Base-by-base conservation (phyloP, 208 protist genomes). In the Kentomonas sorsogonicus region DNA sequence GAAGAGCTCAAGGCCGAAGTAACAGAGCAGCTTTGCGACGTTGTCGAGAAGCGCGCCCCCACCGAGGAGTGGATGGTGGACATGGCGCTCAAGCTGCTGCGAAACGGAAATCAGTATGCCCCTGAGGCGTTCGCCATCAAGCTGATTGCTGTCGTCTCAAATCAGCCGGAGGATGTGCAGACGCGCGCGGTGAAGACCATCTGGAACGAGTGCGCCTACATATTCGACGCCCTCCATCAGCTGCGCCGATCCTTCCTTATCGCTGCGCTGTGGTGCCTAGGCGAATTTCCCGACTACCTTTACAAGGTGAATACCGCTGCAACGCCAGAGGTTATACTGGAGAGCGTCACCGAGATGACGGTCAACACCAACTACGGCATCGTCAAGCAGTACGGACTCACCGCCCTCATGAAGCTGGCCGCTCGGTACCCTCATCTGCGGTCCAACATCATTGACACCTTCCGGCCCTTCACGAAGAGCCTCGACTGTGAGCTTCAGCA, bases 51-150 rank as follows among this genome's bases (percentile, higher is more conserved):
- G 10, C 93, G 96, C 60, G 88, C 95, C 22, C 97, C 97, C 7
- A 96, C 56, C 40, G 86, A 94, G 23, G 90, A 96, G 50, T 99
- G 97, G 97, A 96, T 97, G 53, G 76, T 99, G 4, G 97, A 99
- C 61, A 95, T 96, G 10, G 93, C 98, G 0, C 70, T 99, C 23
- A 69, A 91, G 23, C 74, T 99, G 10, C 73, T 99, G 29, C 85
- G 76, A 31, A 66, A 94, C 25, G 87, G 83, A 25, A 69, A 72
- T 26, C 69, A 91, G 61, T 69, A 81, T 56, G 86, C 75, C 0
- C 71, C 79, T 38, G 50, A 86, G 16, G 76, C 72, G 9, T 91
- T 93, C 63, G 88, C 77, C 13, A 77, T 63, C 3, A 79, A 69
- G n/a, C 59, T 99, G 7, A 89, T 98, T 61, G 71, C 69, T 23